These are phyloP conservation scores for Yamadazyma nakazawae DNA, from an alignment of 805 yeast species.

Conservation along the genomic window DNA sequence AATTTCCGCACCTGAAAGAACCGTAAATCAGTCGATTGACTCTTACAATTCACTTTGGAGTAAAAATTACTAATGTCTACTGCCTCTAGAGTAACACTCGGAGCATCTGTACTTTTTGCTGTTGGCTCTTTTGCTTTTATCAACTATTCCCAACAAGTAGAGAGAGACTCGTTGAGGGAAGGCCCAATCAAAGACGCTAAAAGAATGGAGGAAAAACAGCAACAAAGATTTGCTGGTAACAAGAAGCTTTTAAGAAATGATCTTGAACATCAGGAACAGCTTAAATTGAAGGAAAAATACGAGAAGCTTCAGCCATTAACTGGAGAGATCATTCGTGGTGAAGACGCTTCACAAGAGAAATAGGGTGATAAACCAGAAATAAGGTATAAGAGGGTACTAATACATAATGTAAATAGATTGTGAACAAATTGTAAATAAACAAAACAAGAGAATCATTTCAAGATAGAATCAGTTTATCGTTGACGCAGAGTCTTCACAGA, in stretches of 20 bases:
- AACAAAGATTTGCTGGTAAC: conserved; percentile 17
- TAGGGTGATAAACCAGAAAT: not conserved
- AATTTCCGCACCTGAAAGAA: not conserved
- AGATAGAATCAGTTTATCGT: no score
- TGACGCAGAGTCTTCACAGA: no score
- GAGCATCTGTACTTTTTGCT: conserved; percentile 51
- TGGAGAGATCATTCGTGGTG: conserved; percentile 34
- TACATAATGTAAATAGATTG: conserved; percentile 11
- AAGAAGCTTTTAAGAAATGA: conserved; percentile 51
- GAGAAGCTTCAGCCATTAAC: conserved; percentile 60
- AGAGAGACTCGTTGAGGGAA: conserved; percentile 67
- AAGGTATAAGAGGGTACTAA: not conserved
- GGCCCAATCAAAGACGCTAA: conserved; percentile 86
- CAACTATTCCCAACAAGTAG: conserved; percentile 64
- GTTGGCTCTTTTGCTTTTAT: conserved; percentile 64
- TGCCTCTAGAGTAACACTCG: conserved; percentile 75
- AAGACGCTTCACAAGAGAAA: conserved; percentile 10
- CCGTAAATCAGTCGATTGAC: not conserved
- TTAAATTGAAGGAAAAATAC: conserved; percentile 53
- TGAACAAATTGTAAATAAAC: conserved; percentile 3
- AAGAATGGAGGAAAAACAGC: conserved; percentile 49
- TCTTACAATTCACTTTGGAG: not conserved
- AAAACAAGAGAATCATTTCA: not conserved
- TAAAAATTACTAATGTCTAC: conserved; percentile 55
- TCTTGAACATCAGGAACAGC: conserved; percentile 64